A percentile compares a stretch with the other conserved stretches of the same genome.
phyloP scores from a whole-genome alignment of 805 yeast genomes.

The Yarrowia bubula region DNA sequence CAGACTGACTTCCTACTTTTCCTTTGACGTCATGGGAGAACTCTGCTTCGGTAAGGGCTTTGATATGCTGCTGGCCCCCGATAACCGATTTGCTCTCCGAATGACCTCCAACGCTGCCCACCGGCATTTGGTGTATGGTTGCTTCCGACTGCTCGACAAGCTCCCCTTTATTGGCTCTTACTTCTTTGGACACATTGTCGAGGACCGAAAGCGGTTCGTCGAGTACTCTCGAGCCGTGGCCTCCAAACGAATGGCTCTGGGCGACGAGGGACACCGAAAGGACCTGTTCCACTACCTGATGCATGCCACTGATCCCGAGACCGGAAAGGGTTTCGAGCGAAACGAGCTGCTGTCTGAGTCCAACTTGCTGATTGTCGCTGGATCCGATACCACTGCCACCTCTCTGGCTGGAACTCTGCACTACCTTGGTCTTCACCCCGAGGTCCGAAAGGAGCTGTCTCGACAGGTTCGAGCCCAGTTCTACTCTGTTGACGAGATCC shows the following conservation, averaged over 20 bases:
- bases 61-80: slow-evolving; percentile 29
- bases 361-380: slow-evolving; percentile 31
- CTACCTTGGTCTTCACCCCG: slow-evolving; percentile 28
- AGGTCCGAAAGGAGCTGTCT: slow-evolving; percentile 25
- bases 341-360: slow-evolving; percentile 31
- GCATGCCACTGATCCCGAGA: slow-evolving; percentile 31
- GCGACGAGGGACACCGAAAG: slow-evolving; percentile 27
- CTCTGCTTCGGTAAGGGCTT: slow-evolving; percentile 31
- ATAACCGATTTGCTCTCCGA: slow-evolving; percentile 28
- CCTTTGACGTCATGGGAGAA: slow-evolving; percentile 32
- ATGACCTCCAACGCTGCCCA: slow-evolving; percentile 31
- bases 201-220: slow-evolving; percentile 28
- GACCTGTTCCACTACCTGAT: slow-evolving; percentile 30
- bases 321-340: slow-evolving; percentile 29
- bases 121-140: slow-evolving; percentile 29
- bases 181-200: slow-evolving; percentile 29
- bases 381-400: slow-evolving; percentile 31
- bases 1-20: slow-evolving; percentile 27
- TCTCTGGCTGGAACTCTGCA: slow-evolving; percentile 29
- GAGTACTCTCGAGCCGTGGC: slow-evolving; percentile 30
- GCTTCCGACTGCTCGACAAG: slow-evolving; percentile 27
- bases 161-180: slow-evolving; percentile 28
- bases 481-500: slow-evolving; percentile 29
- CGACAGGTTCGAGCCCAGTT: slow-evolving; percentile 19
- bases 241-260: slow-evolving; percentile 29